Base-by-base conservation (phyloP, 2,329 filamentous ascomycete species). In the Malbranchea cinnamomea region DNA sequence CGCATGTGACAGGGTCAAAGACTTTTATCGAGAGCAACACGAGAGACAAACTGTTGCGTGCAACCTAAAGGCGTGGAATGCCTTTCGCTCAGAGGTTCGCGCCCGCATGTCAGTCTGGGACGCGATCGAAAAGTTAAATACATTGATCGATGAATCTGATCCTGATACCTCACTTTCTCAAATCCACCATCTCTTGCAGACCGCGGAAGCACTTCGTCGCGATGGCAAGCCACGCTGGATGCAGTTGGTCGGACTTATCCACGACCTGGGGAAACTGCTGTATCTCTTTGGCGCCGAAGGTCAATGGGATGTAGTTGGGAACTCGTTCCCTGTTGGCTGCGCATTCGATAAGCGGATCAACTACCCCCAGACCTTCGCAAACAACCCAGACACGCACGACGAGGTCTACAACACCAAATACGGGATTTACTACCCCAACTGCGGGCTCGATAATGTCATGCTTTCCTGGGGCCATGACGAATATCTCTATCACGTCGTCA, bases 61-160 rank as follows among this genome's bases (percentile, higher is more conserved):
- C 67, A 92, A 92, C 63, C 65, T 91, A 23, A 72, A 74, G 40
- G 82, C 79, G n/a, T 79, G 84, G 30, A 71, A 77, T 43, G 60
- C 66, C 32, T 81, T 83, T 60, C 60, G 74, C 53, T 67, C 65
- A 39, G 69, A 74, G 39, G 68, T 68, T 1, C 71, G 79, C 31
- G 72, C 77, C 10, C 67, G 78, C 53, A 83, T 93, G 79, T 78
- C 75, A 37, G 67, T 93, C 52, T 92, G 84, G 84, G 66, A 91
- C 53, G 84, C 84, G 15, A 89, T 92, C 59, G 80, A 91, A 67
- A 87, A 83, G 57, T 76, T 92, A 48, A 82, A 92, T 67, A 84
- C 79, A 0, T 68, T 92, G 30, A 80, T 92, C 53, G 84, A 93
- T 58, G 80, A 91, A 57, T 84, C 77, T 11, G 84, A 93, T 59